These are phyloP conservation scores for Gaultheria prostrata DNA, from an alignment of 148 eudicot species.

Conservation along the genomic window DNA sequence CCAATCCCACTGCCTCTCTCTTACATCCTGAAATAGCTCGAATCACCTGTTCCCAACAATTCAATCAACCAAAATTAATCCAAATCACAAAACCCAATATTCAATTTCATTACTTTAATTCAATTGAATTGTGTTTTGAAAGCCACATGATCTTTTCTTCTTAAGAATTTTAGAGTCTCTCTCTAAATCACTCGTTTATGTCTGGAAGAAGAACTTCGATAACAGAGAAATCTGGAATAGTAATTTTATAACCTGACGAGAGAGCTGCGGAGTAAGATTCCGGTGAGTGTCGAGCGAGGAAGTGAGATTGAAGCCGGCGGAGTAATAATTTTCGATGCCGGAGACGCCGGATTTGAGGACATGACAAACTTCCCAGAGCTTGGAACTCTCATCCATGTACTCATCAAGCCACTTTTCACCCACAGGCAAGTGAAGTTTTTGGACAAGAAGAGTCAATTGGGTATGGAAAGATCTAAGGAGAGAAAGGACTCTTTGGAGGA, in stretches of 20 bases:
- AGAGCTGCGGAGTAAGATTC: constrained; percentile 47
- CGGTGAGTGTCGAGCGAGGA: constrained; percentile 45
- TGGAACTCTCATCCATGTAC: constrained; percentile 74
- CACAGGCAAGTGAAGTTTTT: constrained; percentile 61
- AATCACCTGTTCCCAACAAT: constrained; percentile 39
- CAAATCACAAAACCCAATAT: not conserved
- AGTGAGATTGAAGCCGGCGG: constrained; percentile 48
- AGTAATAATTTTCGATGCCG: constrained; percentile 55
- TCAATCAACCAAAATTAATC: not conserved
- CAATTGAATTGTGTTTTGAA: not conserved
- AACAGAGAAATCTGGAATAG: not conserved
- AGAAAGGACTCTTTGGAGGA: constrained; percentile 54
- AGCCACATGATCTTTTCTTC: not conserved
- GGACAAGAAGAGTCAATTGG: constrained; percentile 55
- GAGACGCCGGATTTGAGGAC: constrained; percentile 55
- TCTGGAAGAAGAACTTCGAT: not conserved
- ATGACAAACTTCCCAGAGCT: constrained; percentile 69
- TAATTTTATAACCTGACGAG: constrained; percentile 42
- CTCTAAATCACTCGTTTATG: not conserved
- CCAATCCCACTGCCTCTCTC: constrained; percentile 60
- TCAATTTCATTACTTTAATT: not conserved
- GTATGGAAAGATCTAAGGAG: constrained; percentile 63
- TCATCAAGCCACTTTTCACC: constrained; percentile 80
- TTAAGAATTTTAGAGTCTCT: not conserved
- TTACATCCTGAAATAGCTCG: constrained; percentile 49